Evolutionary conservation across 2,329 filamentous ascomycete species (phyloP).

Genomic region (Colletotrichum incanum): DNA sequence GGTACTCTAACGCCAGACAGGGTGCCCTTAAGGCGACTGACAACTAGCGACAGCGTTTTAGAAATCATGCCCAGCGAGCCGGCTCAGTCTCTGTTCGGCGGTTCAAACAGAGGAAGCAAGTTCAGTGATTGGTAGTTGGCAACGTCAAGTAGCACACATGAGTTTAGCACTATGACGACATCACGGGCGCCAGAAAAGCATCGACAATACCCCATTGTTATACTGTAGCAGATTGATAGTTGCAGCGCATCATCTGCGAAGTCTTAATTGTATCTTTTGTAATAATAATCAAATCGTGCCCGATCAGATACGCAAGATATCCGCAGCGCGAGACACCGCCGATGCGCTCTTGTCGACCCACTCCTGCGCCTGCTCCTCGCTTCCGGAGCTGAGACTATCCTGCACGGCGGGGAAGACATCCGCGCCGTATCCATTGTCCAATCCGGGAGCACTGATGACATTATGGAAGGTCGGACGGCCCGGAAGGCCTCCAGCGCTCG

Average conservation of each 20-base stretch:
- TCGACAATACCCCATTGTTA: constrained; percentile 10
- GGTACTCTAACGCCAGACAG: constrained; percentile 46
- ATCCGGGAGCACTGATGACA: constrained; percentile 27
- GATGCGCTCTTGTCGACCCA: constrained; percentile 33
- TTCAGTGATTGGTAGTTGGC: neutral
- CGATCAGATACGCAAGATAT: constrained; percentile 7
- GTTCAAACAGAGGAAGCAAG: constrained; percentile 10
- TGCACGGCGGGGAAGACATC: constrained; percentile 36
- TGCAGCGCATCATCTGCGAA: neutral
- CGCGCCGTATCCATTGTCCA: constrained; percentile 34
- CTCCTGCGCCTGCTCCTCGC: constrained; percentile 7
- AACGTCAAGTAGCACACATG: neutral
- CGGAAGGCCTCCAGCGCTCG: constrained; percentile 27
- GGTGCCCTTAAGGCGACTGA: constrained; percentile 11
- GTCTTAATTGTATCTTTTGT: neutral
- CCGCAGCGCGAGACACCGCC: constrained; percentile 25
- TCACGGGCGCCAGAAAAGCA: neutral
- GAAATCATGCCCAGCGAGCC: constrained; percentile 6
- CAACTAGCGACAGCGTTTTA: constrained; percentile 25
- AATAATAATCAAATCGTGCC: neutral
- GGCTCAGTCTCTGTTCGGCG: neutral
- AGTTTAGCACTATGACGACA: neutral
- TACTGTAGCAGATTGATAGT: neutral
- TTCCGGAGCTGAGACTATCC: constrained; percentile 29
- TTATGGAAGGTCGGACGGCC: constrained; percentile 36